Evolutionary conservation across 148 eudicot genomes (phyloP).

Genomic region (Rhododendron henanense): DNA sequence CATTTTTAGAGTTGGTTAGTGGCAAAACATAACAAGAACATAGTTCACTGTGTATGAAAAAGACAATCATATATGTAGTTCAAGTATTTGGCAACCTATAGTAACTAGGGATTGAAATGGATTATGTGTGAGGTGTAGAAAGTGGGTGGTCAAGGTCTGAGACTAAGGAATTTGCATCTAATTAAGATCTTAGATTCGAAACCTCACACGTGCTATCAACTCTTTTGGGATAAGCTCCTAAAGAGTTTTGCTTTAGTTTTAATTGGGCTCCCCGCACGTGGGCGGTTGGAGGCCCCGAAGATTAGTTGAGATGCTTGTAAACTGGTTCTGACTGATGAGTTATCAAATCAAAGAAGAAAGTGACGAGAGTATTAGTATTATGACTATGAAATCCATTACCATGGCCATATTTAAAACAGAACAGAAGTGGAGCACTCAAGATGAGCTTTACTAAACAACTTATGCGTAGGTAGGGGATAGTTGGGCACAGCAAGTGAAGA

Average conservation of each 20-base stretch:
- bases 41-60: background rate
- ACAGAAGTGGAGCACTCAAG: slow-evolving; percentile 35
- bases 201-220: background rate
- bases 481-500: slow-evolving; percentile 18
- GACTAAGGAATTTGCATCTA: background rate
- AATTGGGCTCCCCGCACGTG: background rate
- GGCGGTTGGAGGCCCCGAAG: too few relatives aligned
- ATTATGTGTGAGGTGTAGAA: background rate
- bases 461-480: background rate
- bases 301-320: too few relatives aligned
- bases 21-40: background rate
- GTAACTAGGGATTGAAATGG: background rate
- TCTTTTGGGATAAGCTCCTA: background rate
- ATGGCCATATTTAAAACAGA: slow-evolving; percentile 8
- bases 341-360: background rate
- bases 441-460: slow-evolving; percentile 6
- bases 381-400: slow-evolving; percentile 47
- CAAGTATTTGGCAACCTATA: too few relatives aligned
- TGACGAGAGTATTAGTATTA: slow-evolving; percentile 27
- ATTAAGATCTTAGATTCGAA: background rate
- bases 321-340: too few relatives aligned
- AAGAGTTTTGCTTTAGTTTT: too few relatives aligned
- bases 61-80: background rate
- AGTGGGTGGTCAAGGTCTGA: slow-evolving; percentile 12
- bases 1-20: too few relatives aligned